Base-by-base conservation (phyloP, 768 basidiomycete genomes). In the Lactarius tabidus region DNA sequence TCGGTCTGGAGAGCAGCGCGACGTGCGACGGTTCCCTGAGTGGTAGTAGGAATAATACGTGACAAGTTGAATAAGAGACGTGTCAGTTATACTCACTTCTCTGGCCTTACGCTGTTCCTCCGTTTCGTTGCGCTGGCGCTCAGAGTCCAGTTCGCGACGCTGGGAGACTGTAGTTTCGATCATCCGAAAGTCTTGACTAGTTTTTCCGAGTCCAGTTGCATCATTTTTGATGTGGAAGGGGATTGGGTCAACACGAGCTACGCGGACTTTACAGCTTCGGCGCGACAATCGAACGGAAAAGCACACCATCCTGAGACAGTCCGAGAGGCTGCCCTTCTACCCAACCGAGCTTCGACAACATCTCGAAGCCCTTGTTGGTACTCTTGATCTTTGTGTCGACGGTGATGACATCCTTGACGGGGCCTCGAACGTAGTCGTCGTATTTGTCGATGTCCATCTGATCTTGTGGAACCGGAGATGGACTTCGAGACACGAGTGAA, bases 341-440 rank as follows among this genome's bases (percentile, higher is more conserved):
- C 92, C 92, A 93, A 8, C 92, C 92, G 60, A 93, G 82, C 75
- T 88, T 93, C 36, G 86, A 82, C 1, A 94, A 84, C 79, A 94
- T 82, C 9, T 84, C 79, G 73, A 92, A 93, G 15, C 92, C 92
- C 71, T 87, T 90, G 76, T 94, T 94, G 41, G 84, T 82, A 48
- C 83, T 80, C 73, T 89, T 88, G 70, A 94, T 86, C 74, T 81
- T 91, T 48, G 90, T 93, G 58, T 93, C 88, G 61, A 93, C 84
- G 9, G 92, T 93, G 67, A 93, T 82, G 69, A 85, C 80, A 71
- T 93, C 91, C 36, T 78, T 82, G 56, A 78, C 78, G 6, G 78
- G 71, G 10, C 80, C 79, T 35, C 74, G 77, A 58, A 83, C 74
- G 72, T 85, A 82, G 72, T 89, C 87, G 69, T 91, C 88, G 72